These are phyloP conservation scores for Calonectria naviculata DNA, from an alignment of 2,329 filamentous ascomycete genomes.

Conservation along the genomic window DNA sequence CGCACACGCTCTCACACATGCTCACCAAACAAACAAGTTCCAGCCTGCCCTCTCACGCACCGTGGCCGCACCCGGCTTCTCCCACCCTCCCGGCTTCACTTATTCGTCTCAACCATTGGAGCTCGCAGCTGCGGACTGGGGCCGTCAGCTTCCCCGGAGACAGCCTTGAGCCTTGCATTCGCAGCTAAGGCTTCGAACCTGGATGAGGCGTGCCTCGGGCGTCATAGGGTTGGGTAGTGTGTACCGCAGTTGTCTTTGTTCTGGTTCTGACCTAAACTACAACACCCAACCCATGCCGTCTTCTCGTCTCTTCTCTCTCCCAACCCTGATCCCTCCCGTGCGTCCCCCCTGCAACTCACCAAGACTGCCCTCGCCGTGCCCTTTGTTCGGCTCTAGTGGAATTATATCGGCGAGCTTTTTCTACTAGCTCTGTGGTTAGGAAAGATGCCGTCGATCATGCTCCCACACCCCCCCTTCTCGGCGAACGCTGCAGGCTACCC, in stretches of 20 bases:
- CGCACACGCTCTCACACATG: neutral
- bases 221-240: neutral
- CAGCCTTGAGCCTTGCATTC: slow-evolving; percentile 7
- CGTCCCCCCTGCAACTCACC: slow-evolving; percentile 29
- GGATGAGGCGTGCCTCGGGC: neutral
- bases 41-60: neutral
- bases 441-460: slow-evolving; percentile 13
- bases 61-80: neutral
- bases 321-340: slow-evolving; percentile 28
- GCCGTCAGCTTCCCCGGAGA: slow-evolving; percentile 16
- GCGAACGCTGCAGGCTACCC: slow-evolving; percentile 15
- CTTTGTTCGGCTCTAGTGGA: slow-evolving; percentile 13
- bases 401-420: neutral
- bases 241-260: neutral
- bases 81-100: slow-evolving; percentile 1
- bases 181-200: neutral
- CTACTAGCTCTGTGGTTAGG: slow-evolving; percentile 3
- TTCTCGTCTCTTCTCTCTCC: slow-evolving; percentile 13
- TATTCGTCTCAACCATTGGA: neutral
- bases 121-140: neutral
- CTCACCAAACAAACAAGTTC: slow-evolving; percentile 1
- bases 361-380: neutral
- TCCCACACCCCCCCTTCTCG: slow-evolving; percentile 9
- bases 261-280: slow-evolving; percentile 11
- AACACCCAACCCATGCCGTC: slow-evolving; percentile 1